These are phyloP conservation scores for Exophiala viscosa DNA, from an alignment of 2,329 filamentous ascomycete species.

Conservation along the genomic window DNA sequence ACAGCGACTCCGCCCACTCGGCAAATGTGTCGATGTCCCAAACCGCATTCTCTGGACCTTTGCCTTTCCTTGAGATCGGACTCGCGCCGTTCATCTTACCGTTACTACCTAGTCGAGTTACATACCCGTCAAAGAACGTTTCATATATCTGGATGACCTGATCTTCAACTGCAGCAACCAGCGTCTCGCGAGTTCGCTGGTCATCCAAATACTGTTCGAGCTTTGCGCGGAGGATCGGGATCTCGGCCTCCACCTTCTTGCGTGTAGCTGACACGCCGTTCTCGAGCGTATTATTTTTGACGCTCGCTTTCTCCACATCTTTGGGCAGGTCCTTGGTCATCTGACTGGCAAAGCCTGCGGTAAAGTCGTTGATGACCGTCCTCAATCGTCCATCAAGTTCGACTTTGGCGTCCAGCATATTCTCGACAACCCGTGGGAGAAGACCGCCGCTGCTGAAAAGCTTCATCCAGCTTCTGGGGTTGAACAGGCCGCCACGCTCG, in stretches of 20 bases:
- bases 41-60: slow-evolving; percentile 58
- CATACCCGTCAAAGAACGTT: slow-evolving; percentile 57
- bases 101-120: slow-evolving; percentile 27
- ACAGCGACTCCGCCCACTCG: slow-evolving; percentile 59
- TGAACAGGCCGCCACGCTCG: slow-evolving; percentile 62
- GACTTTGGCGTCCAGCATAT: slow-evolving; percentile 68
- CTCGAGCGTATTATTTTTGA: slow-evolving; percentile 37
- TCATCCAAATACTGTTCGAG: slow-evolving; percentile 63
- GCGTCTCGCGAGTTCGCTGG: slow-evolving; percentile 60
- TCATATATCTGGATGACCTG: slow-evolving; percentile 61
- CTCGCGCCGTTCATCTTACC: slow-evolving; percentile 31
- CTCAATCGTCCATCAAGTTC: slow-evolving; percentile 62
- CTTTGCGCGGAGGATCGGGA: slow-evolving; percentile 53
- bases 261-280: slow-evolving; percentile 49
- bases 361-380: slow-evolving; percentile 64
- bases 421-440: slow-evolving; percentile 63
- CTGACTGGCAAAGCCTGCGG: slow-evolving; percentile 53
- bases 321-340: slow-evolving; percentile 50
- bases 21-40: slow-evolving; percentile 64
- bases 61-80: slow-evolving; percentile 50
- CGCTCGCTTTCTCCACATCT: slow-evolving; percentile 30
- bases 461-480: slow-evolving; percentile 59
- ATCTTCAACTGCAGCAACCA: slow-evolving; percentile 64
- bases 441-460: slow-evolving; percentile 54
- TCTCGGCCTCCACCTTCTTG: slow-evolving; percentile 55